phyloP scores from a whole-genome alignment of 2,329 filamentous ascomycete genomes.

The Neoscytalidium dimidiatum region DNA sequence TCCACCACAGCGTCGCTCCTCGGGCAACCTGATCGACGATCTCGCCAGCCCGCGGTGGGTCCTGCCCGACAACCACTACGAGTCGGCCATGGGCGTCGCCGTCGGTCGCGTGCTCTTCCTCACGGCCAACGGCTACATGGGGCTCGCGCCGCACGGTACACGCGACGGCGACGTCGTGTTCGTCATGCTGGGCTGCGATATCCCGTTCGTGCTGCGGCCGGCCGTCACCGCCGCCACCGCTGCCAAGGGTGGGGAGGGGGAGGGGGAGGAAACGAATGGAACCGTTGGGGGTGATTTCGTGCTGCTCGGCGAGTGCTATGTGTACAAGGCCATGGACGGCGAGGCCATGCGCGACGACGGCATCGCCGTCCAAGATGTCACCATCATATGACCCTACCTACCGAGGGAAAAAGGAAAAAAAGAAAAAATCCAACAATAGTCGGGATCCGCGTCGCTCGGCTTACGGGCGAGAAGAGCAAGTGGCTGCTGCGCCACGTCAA shows the following conservation, averaged over 20 bases:
- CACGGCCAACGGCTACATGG: conserved; percentile 16
- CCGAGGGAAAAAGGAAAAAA: no score
- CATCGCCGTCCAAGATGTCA: conserved; percentile 14
- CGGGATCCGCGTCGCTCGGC: not conserved
- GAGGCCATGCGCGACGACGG: conserved; percentile 15
- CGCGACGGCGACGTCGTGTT: conserved; percentile 19
- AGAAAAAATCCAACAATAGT: no score
- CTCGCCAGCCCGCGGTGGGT: conserved; percentile 13
- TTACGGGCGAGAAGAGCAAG: not conserved
- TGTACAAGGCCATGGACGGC: conserved; percentile 19
- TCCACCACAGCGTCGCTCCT: not conserved
- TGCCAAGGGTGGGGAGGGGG: not conserved
- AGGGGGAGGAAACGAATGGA: no score
- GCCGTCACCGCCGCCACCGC: not conserved
- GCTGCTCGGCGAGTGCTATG: conserved; percentile 20
- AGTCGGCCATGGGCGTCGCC: conserved; percentile 16
- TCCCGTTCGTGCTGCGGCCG: conserved; percentile 18
- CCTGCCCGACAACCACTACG: conserved; percentile 10
- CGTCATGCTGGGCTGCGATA: conserved; percentile 18
- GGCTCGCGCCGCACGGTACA: conserved; percentile 18
- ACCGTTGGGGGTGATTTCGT: no score
- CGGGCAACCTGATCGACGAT: conserved; percentile 20
- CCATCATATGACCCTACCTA: conserved; percentile 10
- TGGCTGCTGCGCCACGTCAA: not conserved
- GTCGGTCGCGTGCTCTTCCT: conserved; percentile 18